Evolutionary conservation across 2,329 filamentous ascomycete species (phyloP).

Genomic region (Cladophialophora chaetospira): DNA sequence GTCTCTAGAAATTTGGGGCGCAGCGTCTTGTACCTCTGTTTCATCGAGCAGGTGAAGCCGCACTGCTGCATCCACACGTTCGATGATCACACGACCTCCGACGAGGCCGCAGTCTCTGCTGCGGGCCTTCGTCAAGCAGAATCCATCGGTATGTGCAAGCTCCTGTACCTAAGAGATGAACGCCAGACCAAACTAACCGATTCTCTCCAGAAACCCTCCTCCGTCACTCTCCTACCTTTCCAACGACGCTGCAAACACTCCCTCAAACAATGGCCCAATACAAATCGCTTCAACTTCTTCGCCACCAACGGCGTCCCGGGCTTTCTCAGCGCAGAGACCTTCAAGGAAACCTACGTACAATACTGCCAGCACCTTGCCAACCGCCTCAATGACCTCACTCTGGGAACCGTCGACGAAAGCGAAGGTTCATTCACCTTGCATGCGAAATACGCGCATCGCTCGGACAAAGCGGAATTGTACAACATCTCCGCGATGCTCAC

Average conservation of each 20-base stretch:
- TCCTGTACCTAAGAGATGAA: not conserved
- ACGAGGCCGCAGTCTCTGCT: constrained; percentile 32
- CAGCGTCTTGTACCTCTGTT: not conserved
- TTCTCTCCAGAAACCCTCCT: not conserved
- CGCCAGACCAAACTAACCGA: not conserved
- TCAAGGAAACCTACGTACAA: constrained; percentile 75
- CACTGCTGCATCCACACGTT: constrained; percentile 6
- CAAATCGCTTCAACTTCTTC: constrained; percentile 26
- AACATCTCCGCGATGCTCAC: constrained; percentile 96
- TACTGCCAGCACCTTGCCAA: constrained; percentile 76
- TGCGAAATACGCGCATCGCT: constrained; percentile 75
- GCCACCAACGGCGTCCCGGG: constrained; percentile 62
- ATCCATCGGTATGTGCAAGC: not conserved
- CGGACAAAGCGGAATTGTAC: constrained; percentile 76
- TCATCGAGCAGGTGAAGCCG: constrained; percentile 7
- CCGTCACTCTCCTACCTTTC: constrained; percentile 19
- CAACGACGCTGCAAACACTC: constrained; percentile 29
- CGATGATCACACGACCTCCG: constrained; percentile 31
- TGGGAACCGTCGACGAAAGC: constrained; percentile 54
- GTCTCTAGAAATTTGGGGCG: constrained; percentile 14
- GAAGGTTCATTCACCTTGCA: constrained; percentile 64
- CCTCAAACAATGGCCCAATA: constrained; percentile 21
- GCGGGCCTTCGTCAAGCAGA: constrained; percentile 28
- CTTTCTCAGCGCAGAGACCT: constrained; percentile 69
- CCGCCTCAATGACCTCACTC: constrained; percentile 72